Evolutionary conservation across 1,284 basidiomycete genomes (phyloP).

Genomic region (Albatrellus sp.): DNA sequence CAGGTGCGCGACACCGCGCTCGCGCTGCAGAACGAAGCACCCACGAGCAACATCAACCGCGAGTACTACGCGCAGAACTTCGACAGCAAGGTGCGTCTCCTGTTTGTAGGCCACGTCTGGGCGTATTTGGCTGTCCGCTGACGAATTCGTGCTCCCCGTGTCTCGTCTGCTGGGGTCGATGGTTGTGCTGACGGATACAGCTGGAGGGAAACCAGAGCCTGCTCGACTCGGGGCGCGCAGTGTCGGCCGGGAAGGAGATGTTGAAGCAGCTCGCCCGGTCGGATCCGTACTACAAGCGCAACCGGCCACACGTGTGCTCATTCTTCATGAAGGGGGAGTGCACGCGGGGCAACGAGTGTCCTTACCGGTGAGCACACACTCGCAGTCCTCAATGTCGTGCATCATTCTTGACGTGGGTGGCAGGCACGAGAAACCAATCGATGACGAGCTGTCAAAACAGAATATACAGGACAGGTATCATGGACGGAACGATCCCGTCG

Average conservation of each 20-base stretch:
- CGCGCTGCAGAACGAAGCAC: conserved; percentile 78
- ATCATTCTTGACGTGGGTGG: background rate
- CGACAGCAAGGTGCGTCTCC: conserved; percentile 63
- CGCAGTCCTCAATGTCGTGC: background rate
- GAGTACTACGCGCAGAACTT: conserved; percentile 98
- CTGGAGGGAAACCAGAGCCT: conserved; percentile 57
- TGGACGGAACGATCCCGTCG: conserved; percentile 84
- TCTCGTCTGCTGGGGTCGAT: background rate
- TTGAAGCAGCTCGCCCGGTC: conserved; percentile 87
- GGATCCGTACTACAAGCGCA: conserved; percentile 95
- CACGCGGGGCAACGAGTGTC: conserved; percentile 83
- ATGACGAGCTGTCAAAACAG: conserved; percentile 80
- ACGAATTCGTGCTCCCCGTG: no score
- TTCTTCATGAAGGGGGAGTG: conserved; percentile 97
- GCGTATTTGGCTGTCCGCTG: no score
- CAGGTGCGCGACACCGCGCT: conserved; percentile 97
- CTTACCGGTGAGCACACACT: conserved; percentile 53
- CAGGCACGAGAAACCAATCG: conserved; percentile 81
- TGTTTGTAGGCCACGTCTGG: no score
- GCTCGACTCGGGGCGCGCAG: conserved; percentile 56
- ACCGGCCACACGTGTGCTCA: conserved; percentile 87
- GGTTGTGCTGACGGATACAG: conserved; percentile 22
- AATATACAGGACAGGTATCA: conserved; percentile 90
- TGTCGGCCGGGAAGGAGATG: conserved; percentile 87
- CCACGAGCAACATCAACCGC: conserved; percentile 91